phyloP scores from a whole-genome alignment of 108 stramenopile species.

The Schizochytrium sp. region DNA sequence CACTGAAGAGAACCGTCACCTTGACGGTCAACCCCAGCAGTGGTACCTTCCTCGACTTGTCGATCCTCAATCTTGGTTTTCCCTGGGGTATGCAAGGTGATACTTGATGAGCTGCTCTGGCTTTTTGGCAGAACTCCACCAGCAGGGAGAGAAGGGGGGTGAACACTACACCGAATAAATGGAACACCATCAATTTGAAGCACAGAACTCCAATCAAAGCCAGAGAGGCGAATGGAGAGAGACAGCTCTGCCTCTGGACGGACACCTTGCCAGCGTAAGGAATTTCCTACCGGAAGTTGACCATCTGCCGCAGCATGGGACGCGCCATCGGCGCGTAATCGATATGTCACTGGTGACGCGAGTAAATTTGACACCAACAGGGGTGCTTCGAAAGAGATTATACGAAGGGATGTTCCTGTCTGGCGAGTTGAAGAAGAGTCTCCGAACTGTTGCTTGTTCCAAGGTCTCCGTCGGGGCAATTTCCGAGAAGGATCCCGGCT shows the following conservation, averaged over 20 bases:
- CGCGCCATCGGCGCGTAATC: slow-evolving; percentile 1
- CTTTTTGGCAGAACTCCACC: too few relatives aligned
- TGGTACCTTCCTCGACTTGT: not conserved
- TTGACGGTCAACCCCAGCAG: not conserved
- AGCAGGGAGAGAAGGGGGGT: too few relatives aligned
- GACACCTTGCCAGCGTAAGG: slow-evolving; percentile 53
- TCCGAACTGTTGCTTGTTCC: not conserved
- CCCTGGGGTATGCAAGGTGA: not conserved
- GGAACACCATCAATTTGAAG: slow-evolving; percentile 7
- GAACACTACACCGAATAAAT: not conserved
- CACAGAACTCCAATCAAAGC: slow-evolving; percentile 52
- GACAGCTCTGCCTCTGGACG: slow-evolving; percentile 26
- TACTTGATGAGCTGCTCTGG: not conserved
- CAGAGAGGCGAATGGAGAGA: slow-evolving; percentile 32
- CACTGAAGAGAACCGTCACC: not conserved
- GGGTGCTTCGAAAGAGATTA: slow-evolving; percentile 31
- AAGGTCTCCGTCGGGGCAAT: not conserved
- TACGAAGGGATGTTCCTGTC: slow-evolving; percentile 53
- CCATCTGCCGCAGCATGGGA: slow-evolving; percentile 11
- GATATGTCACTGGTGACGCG: slow-evolving; percentile 33
- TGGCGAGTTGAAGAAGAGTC: not conserved
- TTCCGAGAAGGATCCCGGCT: not conserved
- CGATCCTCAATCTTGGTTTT: not conserved
- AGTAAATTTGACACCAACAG: slow-evolving; percentile 42
- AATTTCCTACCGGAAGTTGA: slow-evolving; percentile 13